Evolutionary conservation across 371 early-diverging fungal species (phyloP), one percentile per base, ranked within the genome.

Genomic region (Mucor saturninus): DNA sequence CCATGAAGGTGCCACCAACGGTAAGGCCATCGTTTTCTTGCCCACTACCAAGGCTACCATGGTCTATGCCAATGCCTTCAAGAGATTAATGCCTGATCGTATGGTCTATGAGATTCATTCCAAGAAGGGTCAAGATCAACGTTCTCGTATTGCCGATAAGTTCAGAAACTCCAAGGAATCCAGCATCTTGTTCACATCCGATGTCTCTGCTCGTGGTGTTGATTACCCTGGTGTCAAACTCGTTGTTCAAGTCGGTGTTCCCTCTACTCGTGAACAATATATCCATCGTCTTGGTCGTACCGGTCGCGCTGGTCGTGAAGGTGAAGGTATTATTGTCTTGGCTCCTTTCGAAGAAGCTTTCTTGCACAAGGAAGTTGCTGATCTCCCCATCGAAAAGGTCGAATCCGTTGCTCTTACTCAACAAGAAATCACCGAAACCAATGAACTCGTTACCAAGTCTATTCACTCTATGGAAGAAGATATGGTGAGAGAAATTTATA

Each of bases 151-250:
- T 7, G 83, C 95, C 0, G 83, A 89, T 37, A 73, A 73, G 14
- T 98, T 98, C 89, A 85, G 95, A 53, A 73, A 69, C n/a, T 69
- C 84, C 15, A 74, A 65, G 7, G 51, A 64, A 5, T 80, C 77
- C n/a, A 81, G 87, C 26, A 83, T 97, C 38, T 75, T 99, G 67
- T 90, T 99, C 64, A 98, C 99, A 1, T 95, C 99, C 0, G 99
- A 99, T 79, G 98, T 99, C 5, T 98, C 98, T 57, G 99, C 99
- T 38, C 93, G 99, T 69, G 99, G 99, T 40, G 93, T 99, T 14
- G 99, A 99, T 78, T 98, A 98, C 56, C 98, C 99, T 21, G 95
- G 93, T 75, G 96, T 99, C 3, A 90, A 92, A 0, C 80, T 96
- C 50, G 98, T 98, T 6, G 56, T 98, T 21, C 99, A 99, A 81